Evolutionary conservation across 2,329 filamentous ascomycete species (phyloP).

Genomic region (Trichoderma atroviride): DNA sequence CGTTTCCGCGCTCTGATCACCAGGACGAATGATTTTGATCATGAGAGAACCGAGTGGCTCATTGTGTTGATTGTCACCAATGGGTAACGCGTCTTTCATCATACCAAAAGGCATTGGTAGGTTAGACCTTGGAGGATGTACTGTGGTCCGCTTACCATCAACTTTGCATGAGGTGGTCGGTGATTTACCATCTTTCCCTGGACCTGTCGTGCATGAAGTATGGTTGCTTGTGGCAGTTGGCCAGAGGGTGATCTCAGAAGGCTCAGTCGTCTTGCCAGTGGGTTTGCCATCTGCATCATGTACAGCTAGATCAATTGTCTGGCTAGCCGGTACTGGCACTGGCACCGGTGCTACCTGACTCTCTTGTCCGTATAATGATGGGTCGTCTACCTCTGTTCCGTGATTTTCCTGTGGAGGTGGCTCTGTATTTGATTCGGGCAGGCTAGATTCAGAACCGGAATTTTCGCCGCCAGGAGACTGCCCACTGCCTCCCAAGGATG

Average conservation of each 20-base stretch:
- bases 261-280: not conserved
- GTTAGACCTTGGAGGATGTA: not conserved
- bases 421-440: not conserved
- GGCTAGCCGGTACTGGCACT: not conserved
- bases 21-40: constrained; percentile 34
- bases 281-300: not conserved
- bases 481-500: not conserved
- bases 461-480: not conserved
- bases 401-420: not conserved
- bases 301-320: not conserved
- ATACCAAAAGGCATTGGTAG: not conserved
- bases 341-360: not conserved
- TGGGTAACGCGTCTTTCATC: not conserved
- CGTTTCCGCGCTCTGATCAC: constrained; percentile 31
- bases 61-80: not conserved
- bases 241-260: constrained; percentile 23
- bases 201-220: not conserved
- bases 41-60: constrained; percentile 25
- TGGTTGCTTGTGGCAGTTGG: constrained; percentile 9
- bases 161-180: not conserved
- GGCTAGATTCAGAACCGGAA: not conserved
- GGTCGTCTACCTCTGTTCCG: not conserved
- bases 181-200: not conserved
- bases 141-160: not conserved
- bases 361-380: not conserved